Conservation (phyloP, 371 early-diverging fungal genomes). For the Rhizopus sp. region DNA sequence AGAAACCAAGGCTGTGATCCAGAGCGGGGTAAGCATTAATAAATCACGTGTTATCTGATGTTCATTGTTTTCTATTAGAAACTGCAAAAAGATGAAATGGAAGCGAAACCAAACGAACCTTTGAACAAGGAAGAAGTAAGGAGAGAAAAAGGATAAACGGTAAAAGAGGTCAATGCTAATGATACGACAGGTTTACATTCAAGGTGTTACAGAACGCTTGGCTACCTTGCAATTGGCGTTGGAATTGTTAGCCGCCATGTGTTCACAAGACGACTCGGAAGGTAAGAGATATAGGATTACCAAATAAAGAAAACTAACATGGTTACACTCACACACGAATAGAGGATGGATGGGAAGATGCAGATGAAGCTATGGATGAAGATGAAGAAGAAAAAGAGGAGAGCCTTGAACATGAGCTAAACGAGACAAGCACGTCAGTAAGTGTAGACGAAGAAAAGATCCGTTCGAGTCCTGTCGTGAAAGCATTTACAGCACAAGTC, state of each 20-base stretch:
- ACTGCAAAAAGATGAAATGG: conserved; percentile 37
- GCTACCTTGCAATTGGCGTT: conserved; percentile 72
- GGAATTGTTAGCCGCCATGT: conserved; percentile 83
- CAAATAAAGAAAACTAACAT: not conserved
- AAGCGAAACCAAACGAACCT: conserved; percentile 51
- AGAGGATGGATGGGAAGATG: conserved; percentile 56
- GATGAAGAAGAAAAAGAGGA: conserved; percentile 44
- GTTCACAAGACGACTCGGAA: conserved; percentile 62
- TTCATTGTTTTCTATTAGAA: conserved; percentile 24
- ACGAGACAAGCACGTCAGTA: conserved; percentile 41
- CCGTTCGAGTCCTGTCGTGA: conserved; percentile 46
- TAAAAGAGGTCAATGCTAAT: not conserved
- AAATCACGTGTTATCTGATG: not conserved
- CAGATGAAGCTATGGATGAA: conserved; percentile 50
- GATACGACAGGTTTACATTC: conserved; percentile 30
- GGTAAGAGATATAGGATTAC: conserved; percentile 18
- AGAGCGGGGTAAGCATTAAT: conserved; percentile 49
- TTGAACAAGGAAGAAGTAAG: conserved; percentile 51
- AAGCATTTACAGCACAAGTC: conserved; percentile 49
- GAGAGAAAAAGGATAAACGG: not conserved
- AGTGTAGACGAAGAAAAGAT: conserved; percentile 25
- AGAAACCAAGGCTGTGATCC: conserved; percentile 46
- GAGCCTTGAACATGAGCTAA: conserved; percentile 39
- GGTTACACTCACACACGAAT: not conserved
- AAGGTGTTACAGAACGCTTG: conserved; percentile 56